Conservation (phyloP, 371 early-diverging fungal genomes). For the Syncephalastrum racemosum region DNA sequence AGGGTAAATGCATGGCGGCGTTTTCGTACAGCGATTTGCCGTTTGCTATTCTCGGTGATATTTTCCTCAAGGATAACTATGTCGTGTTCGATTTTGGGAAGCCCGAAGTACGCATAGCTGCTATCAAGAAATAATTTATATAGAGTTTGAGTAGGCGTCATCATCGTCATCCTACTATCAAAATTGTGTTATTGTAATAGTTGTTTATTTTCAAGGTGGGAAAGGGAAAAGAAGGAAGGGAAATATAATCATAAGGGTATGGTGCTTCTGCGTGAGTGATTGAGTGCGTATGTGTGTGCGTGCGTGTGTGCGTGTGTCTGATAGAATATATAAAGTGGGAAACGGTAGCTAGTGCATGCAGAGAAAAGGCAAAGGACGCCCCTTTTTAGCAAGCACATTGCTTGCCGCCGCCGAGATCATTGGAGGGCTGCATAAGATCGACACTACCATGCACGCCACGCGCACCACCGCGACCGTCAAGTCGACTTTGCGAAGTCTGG, state of each 20-base stretch:
- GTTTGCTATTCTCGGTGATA: slow-evolving; percentile 44
- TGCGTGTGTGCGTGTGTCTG: no score
- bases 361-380: not conserved
- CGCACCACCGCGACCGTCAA: slow-evolving; percentile 12
- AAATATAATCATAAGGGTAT: slow-evolving; percentile 6
- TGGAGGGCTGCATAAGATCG: slow-evolving; percentile 59
- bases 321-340: not conserved
- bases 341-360: not conserved
- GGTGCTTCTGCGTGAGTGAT: no score
- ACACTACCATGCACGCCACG: slow-evolving; percentile 53
- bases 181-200: not conserved
- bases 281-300: no score
- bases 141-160: not conserved
- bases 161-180: not conserved
- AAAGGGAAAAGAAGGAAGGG: not conserved
- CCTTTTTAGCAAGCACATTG: slow-evolving; percentile 14
- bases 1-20: slow-evolving; percentile 21
- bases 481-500: slow-evolving; percentile 4
- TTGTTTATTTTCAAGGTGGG: not conserved
- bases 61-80: slow-evolving; percentile 52
- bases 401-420: slow-evolving; percentile 2
- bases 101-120: slow-evolving; percentile 26
- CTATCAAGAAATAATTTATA: slow-evolving; percentile 8
- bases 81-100: slow-evolving; percentile 37
- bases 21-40: slow-evolving; percentile 27